These are phyloP conservation scores for Moniliella sp. DNA, from an alignment of 1,284 basidiomycete species.

Conservation along the genomic window DNA sequence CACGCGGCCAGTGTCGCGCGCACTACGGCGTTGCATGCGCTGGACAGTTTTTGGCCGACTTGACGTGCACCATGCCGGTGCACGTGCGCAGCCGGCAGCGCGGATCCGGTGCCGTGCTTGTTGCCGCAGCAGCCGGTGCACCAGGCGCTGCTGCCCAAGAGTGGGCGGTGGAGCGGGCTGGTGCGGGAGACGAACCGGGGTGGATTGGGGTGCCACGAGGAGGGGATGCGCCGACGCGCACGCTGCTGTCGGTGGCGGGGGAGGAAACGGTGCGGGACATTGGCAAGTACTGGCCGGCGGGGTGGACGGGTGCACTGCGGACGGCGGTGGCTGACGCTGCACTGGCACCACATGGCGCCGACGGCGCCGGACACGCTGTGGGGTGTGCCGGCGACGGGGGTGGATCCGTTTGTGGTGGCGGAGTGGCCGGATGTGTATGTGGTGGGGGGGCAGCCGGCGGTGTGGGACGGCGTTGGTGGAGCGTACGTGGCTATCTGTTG, in stretches of 20 bases:
- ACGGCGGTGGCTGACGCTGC: slow-evolving; percentile 59
- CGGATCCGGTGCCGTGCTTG: slow-evolving; percentile 66
- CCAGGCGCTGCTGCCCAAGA: slow-evolving; percentile 61
- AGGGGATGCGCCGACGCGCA: slow-evolving; percentile 10
- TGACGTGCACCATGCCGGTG: slow-evolving; percentile 39
- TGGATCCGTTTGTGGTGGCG: slow-evolving; percentile 69
- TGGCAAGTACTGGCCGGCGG: slow-evolving; percentile 55
- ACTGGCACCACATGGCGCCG: slow-evolving; percentile 86
- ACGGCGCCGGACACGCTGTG: slow-evolving; percentile 91
- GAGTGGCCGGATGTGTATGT: slow-evolving; percentile 72
- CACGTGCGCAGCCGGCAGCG: slow-evolving; percentile 58
- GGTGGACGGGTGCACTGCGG: slow-evolving; percentile 38
- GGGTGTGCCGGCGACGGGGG: slow-evolving; percentile 77
- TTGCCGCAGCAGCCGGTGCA: slow-evolving; percentile 86
- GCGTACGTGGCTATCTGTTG: slow-evolving; percentile 28
- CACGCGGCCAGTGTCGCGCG: not conserved
- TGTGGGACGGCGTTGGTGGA: slow-evolving; percentile 39
- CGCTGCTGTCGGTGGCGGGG: not conserved
- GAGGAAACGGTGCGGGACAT: slow-evolving; percentile 67
- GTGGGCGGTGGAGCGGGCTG: slow-evolving; percentile 43
- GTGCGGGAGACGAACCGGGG: slow-evolving; percentile 68
- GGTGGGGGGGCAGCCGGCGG: slow-evolving; percentile 62
- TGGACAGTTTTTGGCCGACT: slow-evolving; percentile 51
- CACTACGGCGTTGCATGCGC: not conserved
- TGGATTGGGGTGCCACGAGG: slow-evolving; percentile 46